A percentile compares a stretch with the other conserved stretches of the same genome.
Conservation (phyloP, 2,329 filamentous ascomycete species). For the Fusarium secorum region DNA sequence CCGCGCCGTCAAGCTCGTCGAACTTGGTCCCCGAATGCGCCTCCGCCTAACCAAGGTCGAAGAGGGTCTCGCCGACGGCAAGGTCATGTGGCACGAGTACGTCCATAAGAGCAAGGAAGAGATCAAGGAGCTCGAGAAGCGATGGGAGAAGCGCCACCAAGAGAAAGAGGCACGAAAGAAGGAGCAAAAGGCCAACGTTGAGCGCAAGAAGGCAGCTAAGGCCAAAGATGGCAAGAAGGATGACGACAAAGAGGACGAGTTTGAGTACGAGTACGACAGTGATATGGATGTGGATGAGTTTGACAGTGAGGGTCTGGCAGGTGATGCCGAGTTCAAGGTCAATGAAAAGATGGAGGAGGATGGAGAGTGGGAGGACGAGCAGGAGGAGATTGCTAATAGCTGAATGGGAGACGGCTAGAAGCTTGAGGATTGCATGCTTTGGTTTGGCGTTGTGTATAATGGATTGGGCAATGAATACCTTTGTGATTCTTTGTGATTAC, state of each 20-base stretch:
- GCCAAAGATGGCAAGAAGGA: conserved; percentile 52
- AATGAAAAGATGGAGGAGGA: conserved; percentile 60
- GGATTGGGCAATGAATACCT: conserved; percentile 39
- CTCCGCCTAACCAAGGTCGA: conserved; percentile 94
- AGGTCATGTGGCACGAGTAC: conserved; percentile 97
- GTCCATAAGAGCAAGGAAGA: conserved; percentile 85
- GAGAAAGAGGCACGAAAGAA: conserved; percentile 85
- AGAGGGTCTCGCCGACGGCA: conserved; percentile 88
- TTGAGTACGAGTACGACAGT: conserved; percentile 55
- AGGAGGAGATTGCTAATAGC: conserved; percentile 50
- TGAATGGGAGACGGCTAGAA: conserved; percentile 14
- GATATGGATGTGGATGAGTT: conserved; percentile 58
- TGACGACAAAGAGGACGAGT: conserved; percentile 51
- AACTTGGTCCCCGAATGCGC: conserved; percentile 89
- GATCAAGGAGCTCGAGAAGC: conserved; percentile 78
- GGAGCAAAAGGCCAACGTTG: conserved; percentile 88
- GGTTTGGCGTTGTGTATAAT: conserved; percentile 39
- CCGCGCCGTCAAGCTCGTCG: conserved; percentile 88
- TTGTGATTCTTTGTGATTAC: conserved; percentile 22
- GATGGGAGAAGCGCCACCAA: conserved; percentile 78
- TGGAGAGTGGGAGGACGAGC: conserved; percentile 62
- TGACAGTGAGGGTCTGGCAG: conserved; percentile 60
- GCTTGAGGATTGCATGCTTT: conserved; percentile 25
- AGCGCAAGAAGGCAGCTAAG: conserved; percentile 73
- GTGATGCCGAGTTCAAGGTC: conserved; percentile 58